Conservation (phyloP, 805 yeast species). For the Saccharomyces eubayanus region DNA sequence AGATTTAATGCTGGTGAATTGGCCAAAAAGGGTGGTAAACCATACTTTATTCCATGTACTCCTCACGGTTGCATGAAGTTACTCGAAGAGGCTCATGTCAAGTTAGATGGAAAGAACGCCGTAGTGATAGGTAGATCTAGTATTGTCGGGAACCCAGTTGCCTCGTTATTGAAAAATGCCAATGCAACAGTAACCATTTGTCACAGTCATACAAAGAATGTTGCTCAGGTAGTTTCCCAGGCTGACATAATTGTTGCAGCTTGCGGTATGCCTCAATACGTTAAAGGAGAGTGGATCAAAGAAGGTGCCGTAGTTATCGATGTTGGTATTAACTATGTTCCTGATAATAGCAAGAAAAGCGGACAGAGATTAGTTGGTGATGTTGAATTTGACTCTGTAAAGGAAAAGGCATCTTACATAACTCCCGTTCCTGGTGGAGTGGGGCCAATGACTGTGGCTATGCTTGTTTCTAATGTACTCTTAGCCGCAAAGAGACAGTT, state of each 20-base stretch:
- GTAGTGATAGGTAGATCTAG: constrained; percentile 81
- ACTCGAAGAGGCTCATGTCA: constrained; percentile 47
- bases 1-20: constrained; percentile 71
- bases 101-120: constrained; percentile 59
- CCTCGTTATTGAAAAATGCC: constrained; percentile 58
- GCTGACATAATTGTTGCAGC: constrained; percentile 86
- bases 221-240: constrained; percentile 41
- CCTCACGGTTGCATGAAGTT: constrained; percentile 72
- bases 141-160: constrained; percentile 77
- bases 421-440: constrained; percentile 99
- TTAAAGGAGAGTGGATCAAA: constrained; percentile 84
- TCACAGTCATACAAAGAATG: constrained; percentile 56
- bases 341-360: constrained; percentile 63
- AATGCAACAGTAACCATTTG: constrained; percentile 72
- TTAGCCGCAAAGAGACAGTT: constrained; percentile 64
- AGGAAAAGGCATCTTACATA: constrained; percentile 51
- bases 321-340: constrained; percentile 88
- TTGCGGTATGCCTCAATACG: constrained; percentile 76
- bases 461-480: constrained; percentile 78
- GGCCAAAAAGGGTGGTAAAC: constrained; percentile 63
- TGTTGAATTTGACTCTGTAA: constrained; percentile 70
- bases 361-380: constrained; percentile 91
- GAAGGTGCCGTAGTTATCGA: constrained; percentile 80
- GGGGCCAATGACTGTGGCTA: constrained; percentile 98
- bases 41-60: constrained; percentile 71